Percentiles rank a stretch among this genome's conserved stretches.
Conservation (phyloP, 116 monocot genomes). For the Phalaenopsis hybrid region DNA sequence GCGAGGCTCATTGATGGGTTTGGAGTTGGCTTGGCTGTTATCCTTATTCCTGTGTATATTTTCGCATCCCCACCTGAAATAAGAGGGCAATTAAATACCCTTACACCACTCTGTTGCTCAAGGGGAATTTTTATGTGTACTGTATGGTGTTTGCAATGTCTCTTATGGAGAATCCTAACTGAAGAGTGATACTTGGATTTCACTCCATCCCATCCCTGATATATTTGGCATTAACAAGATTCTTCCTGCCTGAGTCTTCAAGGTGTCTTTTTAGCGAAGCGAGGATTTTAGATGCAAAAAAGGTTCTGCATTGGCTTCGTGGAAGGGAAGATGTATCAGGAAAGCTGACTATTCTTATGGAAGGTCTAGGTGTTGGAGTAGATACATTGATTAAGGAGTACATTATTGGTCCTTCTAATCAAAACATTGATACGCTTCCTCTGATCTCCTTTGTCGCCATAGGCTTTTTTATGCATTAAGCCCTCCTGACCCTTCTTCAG, state of each 20-base stretch:
- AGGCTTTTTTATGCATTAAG: too few species aligned
- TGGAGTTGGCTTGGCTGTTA: constrained; percentile 51
- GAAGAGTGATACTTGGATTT: constrained; percentile 82
- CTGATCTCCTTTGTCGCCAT: too few species aligned
- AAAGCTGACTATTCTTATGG: too few species aligned
- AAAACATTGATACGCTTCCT: too few species aligned
- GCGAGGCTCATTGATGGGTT: constrained; percentile 40
- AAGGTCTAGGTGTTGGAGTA: too few species aligned
- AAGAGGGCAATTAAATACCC: too few species aligned
- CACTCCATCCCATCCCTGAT: constrained; percentile 71
- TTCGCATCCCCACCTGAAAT: constrained; percentile 83
- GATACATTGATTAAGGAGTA: too few species aligned
- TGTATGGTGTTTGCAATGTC: constrained; percentile 85
- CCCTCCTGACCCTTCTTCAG: too few species aligned
- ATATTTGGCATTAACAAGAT: constrained; percentile 51
- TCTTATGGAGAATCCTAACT: constrained; percentile 41
- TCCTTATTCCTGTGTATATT: constrained; percentile 78
- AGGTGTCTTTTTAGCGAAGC: constrained; percentile 96
- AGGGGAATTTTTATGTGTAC: constrained; percentile 76
- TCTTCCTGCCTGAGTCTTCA: constrained; percentile 85
- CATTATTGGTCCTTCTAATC: too few species aligned
- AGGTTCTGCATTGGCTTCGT: constrained; percentile 63
- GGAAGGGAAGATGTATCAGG: constrained; percentile 81
- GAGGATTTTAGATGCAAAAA: constrained; percentile 62
- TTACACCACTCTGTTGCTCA: constrained; percentile 49